These are phyloP conservation scores for Blastobotrys robertii DNA, from an alignment of 805 yeast species.

Conservation along the genomic window DNA sequence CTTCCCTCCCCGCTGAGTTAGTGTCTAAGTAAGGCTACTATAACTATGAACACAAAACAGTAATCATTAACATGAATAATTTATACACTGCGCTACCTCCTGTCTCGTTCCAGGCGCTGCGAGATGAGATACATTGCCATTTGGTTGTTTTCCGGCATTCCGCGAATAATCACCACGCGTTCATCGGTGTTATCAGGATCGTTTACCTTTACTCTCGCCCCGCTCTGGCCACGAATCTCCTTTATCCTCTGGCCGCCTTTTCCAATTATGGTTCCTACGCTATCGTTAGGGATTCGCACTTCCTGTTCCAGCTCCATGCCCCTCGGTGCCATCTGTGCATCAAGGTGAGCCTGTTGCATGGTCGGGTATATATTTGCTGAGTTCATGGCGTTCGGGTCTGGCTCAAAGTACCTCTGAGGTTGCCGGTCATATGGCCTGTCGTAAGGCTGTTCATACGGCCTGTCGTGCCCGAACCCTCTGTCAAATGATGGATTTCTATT, in stretches of 20 bases:
- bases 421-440: too few species aligned
- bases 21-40: slow-evolving; percentile 12
- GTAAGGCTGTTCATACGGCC: too few species aligned
- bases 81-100: slow-evolving; percentile 2
- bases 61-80: neutral
- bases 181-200: slow-evolving; percentile 34
- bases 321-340: slow-evolving; percentile 10
- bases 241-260: slow-evolving; percentile 71
- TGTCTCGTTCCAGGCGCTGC: slow-evolving; percentile 49
- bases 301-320: slow-evolving; percentile 31
- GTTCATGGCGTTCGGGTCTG: too few species aligned
- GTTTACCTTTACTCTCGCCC: slow-evolving; percentile 61
- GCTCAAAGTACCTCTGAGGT: too few species aligned
- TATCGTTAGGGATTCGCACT: slow-evolving; percentile 58
- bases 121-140: slow-evolving; percentile 56
- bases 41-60: slow-evolving; percentile 4
- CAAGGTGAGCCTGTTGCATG: neutral
- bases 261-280: slow-evolving; percentile 73
- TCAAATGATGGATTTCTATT: neutral
- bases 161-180: slow-evolving; percentile 57
- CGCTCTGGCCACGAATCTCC: slow-evolving; percentile 60
- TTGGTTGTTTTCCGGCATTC: slow-evolving; percentile 58
- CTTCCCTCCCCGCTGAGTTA: too few species aligned
- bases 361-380: too few species aligned
- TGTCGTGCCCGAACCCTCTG: slow-evolving; percentile 8